Evolutionary conservation across 2,329 filamentous ascomycete genomes (phyloP), one percentile per base, ranked within the genome.

Genomic region (Chaetomiaceae sp.): DNA sequence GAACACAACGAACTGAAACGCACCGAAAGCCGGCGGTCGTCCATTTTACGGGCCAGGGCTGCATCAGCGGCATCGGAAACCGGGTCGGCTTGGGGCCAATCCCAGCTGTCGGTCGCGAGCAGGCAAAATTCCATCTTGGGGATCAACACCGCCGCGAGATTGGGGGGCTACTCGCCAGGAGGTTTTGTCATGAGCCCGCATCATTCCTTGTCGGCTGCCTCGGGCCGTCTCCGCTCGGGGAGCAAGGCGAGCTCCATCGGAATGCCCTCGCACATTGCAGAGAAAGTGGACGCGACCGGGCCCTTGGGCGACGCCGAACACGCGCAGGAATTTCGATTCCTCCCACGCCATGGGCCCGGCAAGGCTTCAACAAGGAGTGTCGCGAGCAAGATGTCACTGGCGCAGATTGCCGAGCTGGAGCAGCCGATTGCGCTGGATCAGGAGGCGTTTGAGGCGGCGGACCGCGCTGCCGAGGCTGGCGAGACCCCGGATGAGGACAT

Each of bases 1-100:
- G 74, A 89, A 58, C 83, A 88, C 67, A 74, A 81, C 54, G 83
- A 87, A 67, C 73, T 87, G 63, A 88, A 87, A 68, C 77, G 81
- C 58, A 80, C 75, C 63, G 85, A 87, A 63, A 87, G 82, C 63
- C 76, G 80, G 55, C 76, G 78, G 51, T 85, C 83, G 2, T 86
- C 82, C 8, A 72, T 83, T 44, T 72, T 81, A 39, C 59, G 49
- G 21, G 80, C 53, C 14, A 51, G 49, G 17, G 64, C 65, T 25
- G 66, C 68, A 4, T 67, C 62, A 38, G 14, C 45, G n/a, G 57
- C 50, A 23, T 58, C 58, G 3, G 58, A 60, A 48, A 45, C 43
- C 56, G 62, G 59, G 51, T 53, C 58, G 31, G 51, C 55, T 21
- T 40, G 53, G 25, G 53, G 52, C 46, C 50, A 52, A 54, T n/a